phyloP scores from a whole-genome alignment of 768 basidiomycete genomes.

The Rhizopogon roseolus region DNA sequence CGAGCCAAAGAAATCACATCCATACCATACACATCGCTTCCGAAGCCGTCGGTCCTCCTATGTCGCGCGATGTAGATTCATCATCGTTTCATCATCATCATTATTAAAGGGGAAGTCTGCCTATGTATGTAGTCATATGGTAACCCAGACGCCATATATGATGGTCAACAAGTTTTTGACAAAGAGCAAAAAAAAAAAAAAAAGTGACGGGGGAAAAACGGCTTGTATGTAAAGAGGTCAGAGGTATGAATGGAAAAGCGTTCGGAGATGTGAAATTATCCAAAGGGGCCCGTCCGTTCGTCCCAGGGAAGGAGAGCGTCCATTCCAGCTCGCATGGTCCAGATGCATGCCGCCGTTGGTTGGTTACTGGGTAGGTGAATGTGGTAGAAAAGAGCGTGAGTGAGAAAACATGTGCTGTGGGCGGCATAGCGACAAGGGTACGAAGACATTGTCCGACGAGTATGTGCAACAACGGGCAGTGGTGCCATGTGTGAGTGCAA shows the following conservation, averaged over 20 bases:
- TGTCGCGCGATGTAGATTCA: neutral
- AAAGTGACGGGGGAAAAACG: constrained; percentile 5
- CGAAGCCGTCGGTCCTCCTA: neutral
- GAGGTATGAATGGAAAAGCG: constrained; percentile 7
- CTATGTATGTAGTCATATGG: constrained; percentile 23
- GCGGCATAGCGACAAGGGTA: constrained; percentile 11
- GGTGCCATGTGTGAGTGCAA: constrained; percentile 20
- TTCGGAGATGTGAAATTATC: constrained; percentile 3
- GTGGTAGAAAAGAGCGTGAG: constrained; percentile 6
- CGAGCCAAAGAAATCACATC: neutral
- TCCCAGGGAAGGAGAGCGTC: constrained; percentile 11
- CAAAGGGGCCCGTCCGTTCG: constrained; percentile 21
- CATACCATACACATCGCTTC: neutral
- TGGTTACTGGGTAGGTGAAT: constrained; percentile 11
- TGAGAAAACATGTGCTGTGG: constrained; percentile 8
- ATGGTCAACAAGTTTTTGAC: constrained; percentile 3
- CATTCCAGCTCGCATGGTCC: constrained; percentile 17
- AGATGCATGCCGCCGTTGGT: constrained; percentile 17
- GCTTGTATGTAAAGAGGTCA: neutral
- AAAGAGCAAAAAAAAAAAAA: constrained; percentile 10
- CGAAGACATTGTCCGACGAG: constrained; percentile 16
- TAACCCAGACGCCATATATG: constrained; percentile 18
- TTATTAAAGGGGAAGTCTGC: constrained; percentile 18
- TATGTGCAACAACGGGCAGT: constrained; percentile 9
- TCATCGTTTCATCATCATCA: constrained; percentile 11